Conservation (phyloP, 2,329 filamentous ascomycete species). For the Diaporthe helianthi region DNA sequence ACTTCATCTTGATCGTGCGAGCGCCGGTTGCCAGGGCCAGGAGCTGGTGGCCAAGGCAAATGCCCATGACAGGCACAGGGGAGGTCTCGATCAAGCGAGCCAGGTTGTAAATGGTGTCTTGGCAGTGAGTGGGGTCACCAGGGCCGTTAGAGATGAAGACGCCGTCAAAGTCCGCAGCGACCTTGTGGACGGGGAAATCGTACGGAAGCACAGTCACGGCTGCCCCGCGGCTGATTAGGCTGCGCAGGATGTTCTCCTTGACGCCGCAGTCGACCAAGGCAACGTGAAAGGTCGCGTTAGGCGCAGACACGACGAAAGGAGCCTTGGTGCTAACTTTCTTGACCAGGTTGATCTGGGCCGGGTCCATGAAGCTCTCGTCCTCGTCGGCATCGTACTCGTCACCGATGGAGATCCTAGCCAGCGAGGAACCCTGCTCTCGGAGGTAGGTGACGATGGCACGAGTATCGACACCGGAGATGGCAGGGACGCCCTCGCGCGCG, state of each 20-base stretch:
- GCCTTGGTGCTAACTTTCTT: conserved; percentile 97
- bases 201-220: conserved; percentile 95
- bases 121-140: conserved; percentile 96
- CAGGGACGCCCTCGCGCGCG: conserved; percentile 91
- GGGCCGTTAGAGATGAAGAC: conserved; percentile 99
- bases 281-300: conserved; percentile 84
- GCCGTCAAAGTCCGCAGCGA: conserved; percentile 96
- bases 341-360: conserved; percentile 95
- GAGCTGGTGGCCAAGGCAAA: conserved; percentile 96
- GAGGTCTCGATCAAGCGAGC: conserved; percentile 89
- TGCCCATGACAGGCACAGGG: conserved; percentile 93
- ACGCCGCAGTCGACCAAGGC: conserved; percentile 97
- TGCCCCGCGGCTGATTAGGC: conserved; percentile 87
- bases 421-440: conserved; percentile 94
- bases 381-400: conserved; percentile 99
- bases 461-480: conserved; percentile 96
- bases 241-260: conserved; percentile 99
- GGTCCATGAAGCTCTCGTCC: conserved; percentile 94
- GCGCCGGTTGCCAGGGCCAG: conserved; percentile 89
- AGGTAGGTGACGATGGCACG: conserved; percentile 95
- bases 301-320: conserved; percentile 91
- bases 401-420: conserved; percentile 92
- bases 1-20: conserved; percentile 96
- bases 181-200: conserved; percentile 98
- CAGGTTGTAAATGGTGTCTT: conserved; percentile 92